These are phyloP conservation scores for Starmerella sirachaensis DNA, from an alignment of 805 yeast species.

Conservation along the genomic window DNA sequence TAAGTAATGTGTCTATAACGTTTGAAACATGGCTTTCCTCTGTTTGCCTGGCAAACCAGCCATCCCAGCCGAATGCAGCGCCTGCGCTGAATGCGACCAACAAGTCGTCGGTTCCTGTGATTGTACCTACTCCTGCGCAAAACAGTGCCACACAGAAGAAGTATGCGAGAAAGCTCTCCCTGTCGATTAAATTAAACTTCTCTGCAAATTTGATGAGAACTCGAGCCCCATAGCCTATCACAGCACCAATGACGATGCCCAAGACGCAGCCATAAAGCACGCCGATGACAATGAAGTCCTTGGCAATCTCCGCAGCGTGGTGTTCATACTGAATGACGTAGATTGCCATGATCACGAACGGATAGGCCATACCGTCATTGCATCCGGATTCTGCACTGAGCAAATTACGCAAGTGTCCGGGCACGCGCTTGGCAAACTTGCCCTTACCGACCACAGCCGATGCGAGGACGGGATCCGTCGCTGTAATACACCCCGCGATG, in stretches of 20 bases:
- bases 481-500: constrained; percentile 80
- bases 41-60: constrained; percentile 70
- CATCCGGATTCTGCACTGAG: constrained; percentile 81
- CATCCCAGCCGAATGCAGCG: constrained; percentile 88
- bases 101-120: constrained; percentile 79
- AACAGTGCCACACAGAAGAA: constrained; percentile 70
- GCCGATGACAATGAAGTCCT: constrained; percentile 69
- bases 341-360: constrained; percentile 62
- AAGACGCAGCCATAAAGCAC: constrained; percentile 70
- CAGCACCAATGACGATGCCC: constrained; percentile 63
- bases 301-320: constrained; percentile 53
- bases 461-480: constrained; percentile 90
- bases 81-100: constrained; percentile 88
- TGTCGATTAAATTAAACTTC: constrained; percentile 53
- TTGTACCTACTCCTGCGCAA: constrained; percentile 82
- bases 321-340: constrained; percentile 56
- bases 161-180: constrained; percentile 79
- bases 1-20: constrained; percentile 73
- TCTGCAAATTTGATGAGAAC: constrained; percentile 68
- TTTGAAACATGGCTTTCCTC: constrained; percentile 80
- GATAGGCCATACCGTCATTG: constrained; percentile 94
- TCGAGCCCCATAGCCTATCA: constrained; percentile 60
- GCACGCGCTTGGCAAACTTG: constrained; percentile 78
- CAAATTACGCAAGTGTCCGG: constrained; percentile 79
- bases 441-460: constrained; percentile 94